phyloP scores from a whole-genome alignment of 768 basidiomycete species.

The Chalciporus chontae region DNA sequence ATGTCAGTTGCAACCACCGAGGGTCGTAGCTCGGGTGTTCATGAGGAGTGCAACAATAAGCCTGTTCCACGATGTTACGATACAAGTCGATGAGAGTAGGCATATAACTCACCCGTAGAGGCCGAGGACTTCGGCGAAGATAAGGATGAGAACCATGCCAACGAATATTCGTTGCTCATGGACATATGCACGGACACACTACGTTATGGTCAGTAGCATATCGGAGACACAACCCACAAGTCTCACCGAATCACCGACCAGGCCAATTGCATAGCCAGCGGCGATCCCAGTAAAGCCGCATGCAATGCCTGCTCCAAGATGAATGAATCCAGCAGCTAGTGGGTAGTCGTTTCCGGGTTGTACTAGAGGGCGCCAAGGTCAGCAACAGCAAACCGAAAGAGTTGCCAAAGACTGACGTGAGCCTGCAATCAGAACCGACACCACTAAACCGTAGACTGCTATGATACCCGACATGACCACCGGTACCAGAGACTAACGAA shows the following conservation, averaged over 20 bases:
- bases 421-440: constrained; percentile 88
- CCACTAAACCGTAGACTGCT: constrained; percentile 95
- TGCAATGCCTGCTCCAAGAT: constrained; percentile 87
- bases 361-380: constrained; percentile 41
- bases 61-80: constrained; percentile 30
- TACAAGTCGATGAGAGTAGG: not conserved
- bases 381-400: constrained; percentile 5
- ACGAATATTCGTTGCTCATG: constrained; percentile 91
- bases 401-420: constrained; percentile 37
- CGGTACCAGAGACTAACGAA: constrained; percentile 79
- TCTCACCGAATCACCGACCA: constrained; percentile 84
- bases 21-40: constrained; percentile 69
- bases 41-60: constrained; percentile 89
- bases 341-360: constrained; percentile 65
- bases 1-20: constrained; percentile 22
- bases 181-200: constrained; percentile 91
- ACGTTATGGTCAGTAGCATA: constrained; percentile 6
- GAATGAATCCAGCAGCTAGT: constrained; percentile 83
- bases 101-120: constrained; percentile 65
- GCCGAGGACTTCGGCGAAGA: constrained; percentile 88
- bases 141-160: constrained; percentile 93
- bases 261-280: constrained; percentile 93
- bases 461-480: constrained; percentile 99
- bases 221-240: not conserved
- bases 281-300: constrained; percentile 91